These are phyloP conservation scores for Parachaetomium inaequale DNA, from an alignment of 495 filamentous ascomycete species.

Conservation along the genomic window DNA sequence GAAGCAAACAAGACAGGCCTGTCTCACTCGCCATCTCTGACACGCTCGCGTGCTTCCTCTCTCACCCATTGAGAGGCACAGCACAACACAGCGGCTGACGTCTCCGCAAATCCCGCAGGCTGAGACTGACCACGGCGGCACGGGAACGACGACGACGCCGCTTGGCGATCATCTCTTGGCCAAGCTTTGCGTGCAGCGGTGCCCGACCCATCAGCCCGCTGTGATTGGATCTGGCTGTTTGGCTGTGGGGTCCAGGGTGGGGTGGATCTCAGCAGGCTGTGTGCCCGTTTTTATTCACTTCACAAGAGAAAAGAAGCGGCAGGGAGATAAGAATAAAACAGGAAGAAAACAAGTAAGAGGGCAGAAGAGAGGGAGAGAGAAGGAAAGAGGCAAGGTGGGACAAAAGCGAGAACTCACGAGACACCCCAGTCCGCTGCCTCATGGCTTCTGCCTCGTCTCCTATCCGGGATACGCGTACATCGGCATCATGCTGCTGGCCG, in stretches of 20 bases:
- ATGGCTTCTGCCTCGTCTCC: no score
- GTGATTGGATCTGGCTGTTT: slow-evolving; percentile 17
- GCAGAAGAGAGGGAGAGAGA: no score
- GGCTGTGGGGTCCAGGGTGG: not conserved
- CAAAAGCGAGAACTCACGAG: no score
- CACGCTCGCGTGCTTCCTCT: not conserved
- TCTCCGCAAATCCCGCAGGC: slow-evolving; percentile 10
- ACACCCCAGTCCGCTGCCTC: no score
- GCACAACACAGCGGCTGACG: not conserved
- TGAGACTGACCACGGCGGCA: not conserved
- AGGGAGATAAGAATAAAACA: no score
- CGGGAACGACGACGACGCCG: no score
- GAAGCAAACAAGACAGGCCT: not conserved
- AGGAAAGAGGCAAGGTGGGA: no score
- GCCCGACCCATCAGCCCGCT: not conserved
- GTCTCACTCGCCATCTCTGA: not conserved
- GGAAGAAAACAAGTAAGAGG: no score
- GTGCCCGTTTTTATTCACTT: no score
- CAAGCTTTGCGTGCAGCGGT: not conserved
- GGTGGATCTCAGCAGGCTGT: not conserved
- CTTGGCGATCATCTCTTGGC: slow-evolving; percentile 13
- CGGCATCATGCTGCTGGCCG: no score
- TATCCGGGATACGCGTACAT: no score
- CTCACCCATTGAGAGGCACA: not conserved
- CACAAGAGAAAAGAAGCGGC: no score